phyloP scores from a whole-genome alignment of 1,284 basidiomycete genomes.

The Rhodotorula sp. region DNA sequence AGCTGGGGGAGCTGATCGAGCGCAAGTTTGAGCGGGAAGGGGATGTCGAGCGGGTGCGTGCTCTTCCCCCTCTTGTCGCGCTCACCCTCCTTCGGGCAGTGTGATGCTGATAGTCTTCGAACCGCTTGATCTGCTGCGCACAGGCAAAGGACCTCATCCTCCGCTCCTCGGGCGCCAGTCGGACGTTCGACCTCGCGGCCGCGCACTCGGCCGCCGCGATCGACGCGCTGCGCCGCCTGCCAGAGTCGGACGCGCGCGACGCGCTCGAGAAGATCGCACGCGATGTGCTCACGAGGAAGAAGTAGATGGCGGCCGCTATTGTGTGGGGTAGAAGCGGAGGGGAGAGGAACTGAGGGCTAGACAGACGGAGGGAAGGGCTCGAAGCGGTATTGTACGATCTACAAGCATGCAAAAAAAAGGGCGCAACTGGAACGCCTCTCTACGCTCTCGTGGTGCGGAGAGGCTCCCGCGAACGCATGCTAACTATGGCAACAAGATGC shows the following conservation, averaged over 20 bases:
- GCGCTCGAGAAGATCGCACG: constrained; percentile 61
- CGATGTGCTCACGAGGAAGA: constrained; percentile 54
- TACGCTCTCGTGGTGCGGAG: too few relatives aligned
- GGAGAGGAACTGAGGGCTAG: too few relatives aligned
- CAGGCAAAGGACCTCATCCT: constrained; percentile 75
- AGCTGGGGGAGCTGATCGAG: constrained; percentile 76
- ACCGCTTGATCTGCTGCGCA: background rate
- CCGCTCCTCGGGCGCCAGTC: constrained; percentile 72
- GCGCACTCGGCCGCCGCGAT: constrained; percentile 77
- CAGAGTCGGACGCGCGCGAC: constrained; percentile 75
- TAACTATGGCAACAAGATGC: too few relatives aligned
- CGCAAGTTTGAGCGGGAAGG: constrained; percentile 80
- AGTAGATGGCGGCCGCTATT: constrained; percentile 40
- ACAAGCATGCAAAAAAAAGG: too few relatives aligned
- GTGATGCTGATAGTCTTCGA: background rate
- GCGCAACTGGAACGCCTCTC: too few relatives aligned
- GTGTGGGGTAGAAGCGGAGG: too few relatives aligned
- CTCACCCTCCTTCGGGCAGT: background rate
- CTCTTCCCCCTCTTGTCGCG: constrained; percentile 2
- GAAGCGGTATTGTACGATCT: too few relatives aligned
- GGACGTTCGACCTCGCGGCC: constrained; percentile 74
- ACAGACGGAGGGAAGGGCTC: too few relatives aligned
- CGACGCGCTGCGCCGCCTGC: constrained; percentile 69
- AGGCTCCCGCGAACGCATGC: too few relatives aligned
- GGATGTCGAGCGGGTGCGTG: constrained; percentile 76